Base-by-base conservation (phyloP, 1,284 basidiomycete genomes). In the Phellinidium pouzarii region DNA sequence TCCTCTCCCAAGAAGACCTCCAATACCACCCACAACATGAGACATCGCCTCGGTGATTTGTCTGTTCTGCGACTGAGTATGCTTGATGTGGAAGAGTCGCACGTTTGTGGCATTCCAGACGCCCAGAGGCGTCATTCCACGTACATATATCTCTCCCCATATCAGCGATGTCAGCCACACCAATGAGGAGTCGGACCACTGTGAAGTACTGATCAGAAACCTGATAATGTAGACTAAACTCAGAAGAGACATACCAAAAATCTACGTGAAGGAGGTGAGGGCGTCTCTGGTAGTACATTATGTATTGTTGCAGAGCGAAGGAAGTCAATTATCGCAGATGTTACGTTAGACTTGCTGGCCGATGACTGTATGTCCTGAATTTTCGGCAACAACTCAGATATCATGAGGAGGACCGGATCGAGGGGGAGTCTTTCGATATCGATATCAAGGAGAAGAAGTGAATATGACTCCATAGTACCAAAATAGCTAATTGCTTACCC, bases 81-180 rank as follows among this genome's bases (percentile, higher is more conserved):
- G 91, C 65, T 92, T 93, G 54, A 95, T 87, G 50, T 90, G 82
- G 71, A 95, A 95, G 46, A 95, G 68, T 23, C 88, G 81, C 17
- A 94, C 89, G 42, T 82, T 85, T 8, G 92, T 94, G 41, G 82
- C 80, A 59, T 87, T 88, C 91, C 91, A 94, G 36, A 92, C 80
- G 5, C 89, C 90, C 27, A 92, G 71, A 3, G 85, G 84, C 1
- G 83, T 81, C 78, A 93, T 84, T 6, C 84, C 85, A 37, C 84
- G 83, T n/a, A 96, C 86, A 64, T 94, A 96, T 20, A 94, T 80
- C 64, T 94, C 91, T 41, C 93, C 93, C 91, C 93, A 96, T 31
- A 94, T 82, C 48, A 95, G 69, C 0, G 87, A 91, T 7, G 91
- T 90, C 44, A 94, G 74, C 93, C 93, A 95, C 9, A 94, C 78